Evolutionary conservation across 2,329 filamentous ascomycete genomes (phyloP), one percentile per base, ranked within the genome.

Genomic region (Aureobasidium sp.): DNA sequence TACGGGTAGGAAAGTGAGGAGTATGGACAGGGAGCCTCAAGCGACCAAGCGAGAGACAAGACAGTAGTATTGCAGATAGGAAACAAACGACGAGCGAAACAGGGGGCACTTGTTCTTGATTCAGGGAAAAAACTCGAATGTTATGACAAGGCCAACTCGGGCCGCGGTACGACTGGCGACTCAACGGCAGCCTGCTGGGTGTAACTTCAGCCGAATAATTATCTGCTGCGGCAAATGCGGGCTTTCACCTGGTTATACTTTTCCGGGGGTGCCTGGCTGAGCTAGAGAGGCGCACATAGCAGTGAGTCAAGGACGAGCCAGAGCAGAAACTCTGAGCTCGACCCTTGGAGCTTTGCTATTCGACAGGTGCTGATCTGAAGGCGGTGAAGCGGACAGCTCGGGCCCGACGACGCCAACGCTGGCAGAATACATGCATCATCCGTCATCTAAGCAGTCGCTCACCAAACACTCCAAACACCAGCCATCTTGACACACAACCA

Each of bases 171-270:
- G 53, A 21, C 21, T 21, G 21, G 53, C 53, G 53, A 57, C 53
- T 45, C 27, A 57, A 34, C 36, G 25, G 47, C 47, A 34, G 8
- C 7, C 29, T 25, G 32, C 29, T 30, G 30, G 30, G 21, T 29
- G 37, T 27, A 57, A 32, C 53, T 57, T 57, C 39, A 57, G 53
- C 53, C 53, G 53, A 57, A 45, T 57, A 37, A 21, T 21, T 51
- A 30, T 54, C 36, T 30, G 11, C 16, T 54, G 32, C 49, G 48
- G 48, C 48, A 21, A 39, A 51, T 39, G 49, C 49, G 49, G 49
- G 34, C 34, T 25, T 39, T 37, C 8, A 10, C 32, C 9, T 37
- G 3, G n/a, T n/a, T 51, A 27, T 13, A 16, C 53, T 57, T 57
- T 45, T 36, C 39, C 29, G 53, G 53, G 41, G 53, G 29, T 57